Evolutionary conservation across 2,329 filamentous ascomycete species (phyloP), one percentile per base, ranked within the genome.

Genomic region (Penicillium sp.): DNA sequence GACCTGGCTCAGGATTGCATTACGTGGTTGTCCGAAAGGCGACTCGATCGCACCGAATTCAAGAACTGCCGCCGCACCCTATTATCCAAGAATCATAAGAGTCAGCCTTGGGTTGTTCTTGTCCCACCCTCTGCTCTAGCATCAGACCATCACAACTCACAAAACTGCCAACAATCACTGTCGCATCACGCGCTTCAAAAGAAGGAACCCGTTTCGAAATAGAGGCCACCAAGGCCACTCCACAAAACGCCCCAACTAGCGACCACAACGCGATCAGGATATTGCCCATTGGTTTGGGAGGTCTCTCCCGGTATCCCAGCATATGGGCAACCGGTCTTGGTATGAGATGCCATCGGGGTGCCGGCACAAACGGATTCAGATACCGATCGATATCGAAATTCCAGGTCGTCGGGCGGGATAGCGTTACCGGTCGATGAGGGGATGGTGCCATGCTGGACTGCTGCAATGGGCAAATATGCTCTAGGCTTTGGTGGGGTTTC

Each of bases 361-460:
- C 77, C 9, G 89, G 89, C 25, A 95, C 69, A 59, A 85, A 79
- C 3, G 82, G 88, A 70, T 93, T 91, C 50, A 95, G 71, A 70
- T 87, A 85, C n/a, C 75, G 76, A 78, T 96, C 92, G 61, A 96
- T 83, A 74, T 94, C 85, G 74, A 95, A 85, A 68, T 87, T 80
- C 67, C 73, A 74, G 27, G 64, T 63, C 19, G 60, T 65, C 6
- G 68, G 63, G 44, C 68, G 64, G 11, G 67, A 58, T 38, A 64
- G 57, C 8, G 58, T 51, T 23, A 56, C 58, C 31, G 49, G 40
- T 19, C 38, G 40, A 39, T 48, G 55, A 2, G 53, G 29, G 9
- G 50, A 52, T 6, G 51, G 34, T 6, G 54, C 45, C 59, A 64
- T 65, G 39, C 50, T 36, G 5, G 21, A 36, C 4, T 16, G 21